phyloP scores from a whole-genome alignment of 129 eudicot genomes.

The Apium graveolens region DNA sequence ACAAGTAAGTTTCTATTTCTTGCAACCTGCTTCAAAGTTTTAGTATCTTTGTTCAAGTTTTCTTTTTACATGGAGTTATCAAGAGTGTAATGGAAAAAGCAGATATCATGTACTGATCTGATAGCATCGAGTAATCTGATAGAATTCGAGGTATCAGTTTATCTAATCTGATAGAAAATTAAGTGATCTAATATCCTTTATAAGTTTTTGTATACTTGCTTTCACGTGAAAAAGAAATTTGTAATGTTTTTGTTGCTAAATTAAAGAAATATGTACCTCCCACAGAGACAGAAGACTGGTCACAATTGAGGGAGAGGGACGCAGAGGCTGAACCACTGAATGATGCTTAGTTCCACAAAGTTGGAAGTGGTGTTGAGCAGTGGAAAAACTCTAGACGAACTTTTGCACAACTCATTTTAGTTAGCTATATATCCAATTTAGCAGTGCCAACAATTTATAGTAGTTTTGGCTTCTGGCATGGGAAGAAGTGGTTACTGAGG shows the following conservation, averaged over 20 bases:
- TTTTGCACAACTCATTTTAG: background rate
- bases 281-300: slow-evolving; percentile 47
- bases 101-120: background rate
- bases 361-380: slow-evolving; percentile 3
- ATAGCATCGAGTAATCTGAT: background rate
- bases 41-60: background rate
- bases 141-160: background rate
- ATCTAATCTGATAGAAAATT: background rate
- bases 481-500: slow-evolving; percentile 1
- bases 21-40: background rate
- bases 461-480: slow-evolving; percentile 4
- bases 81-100: background rate
- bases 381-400: background rate
- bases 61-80: background rate
- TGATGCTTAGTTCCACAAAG: slow-evolving; percentile 20
- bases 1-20: slow-evolving; percentile 50
- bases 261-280: too few species aligned
- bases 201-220: background rate
- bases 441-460: slow-evolving; percentile 6
- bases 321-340: slow-evolving; percentile 33
- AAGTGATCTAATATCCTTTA: background rate
- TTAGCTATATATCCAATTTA: background rate
- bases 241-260: too few species aligned
- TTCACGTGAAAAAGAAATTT: background rate
- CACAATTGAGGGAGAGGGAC: slow-evolving; percentile 34